Conservation (phyloP, 352 stramenopile species). For the Hyaloperonospora arabidopsidis region DNA sequence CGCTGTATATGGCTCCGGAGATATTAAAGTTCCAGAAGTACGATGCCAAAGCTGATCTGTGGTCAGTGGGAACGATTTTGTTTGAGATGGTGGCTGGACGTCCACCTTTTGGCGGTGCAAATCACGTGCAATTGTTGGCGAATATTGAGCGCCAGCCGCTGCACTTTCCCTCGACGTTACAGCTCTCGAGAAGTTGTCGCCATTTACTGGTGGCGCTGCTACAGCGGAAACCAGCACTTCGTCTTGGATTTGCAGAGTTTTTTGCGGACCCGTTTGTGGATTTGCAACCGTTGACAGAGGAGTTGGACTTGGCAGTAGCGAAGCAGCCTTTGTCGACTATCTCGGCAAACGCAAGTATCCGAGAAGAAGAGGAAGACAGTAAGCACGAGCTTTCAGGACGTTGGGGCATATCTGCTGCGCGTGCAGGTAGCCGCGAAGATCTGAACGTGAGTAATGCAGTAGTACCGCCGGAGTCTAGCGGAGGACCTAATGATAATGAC, state of each 20-base stretch:
- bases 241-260: conserved; percentile 89
- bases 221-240: conserved; percentile 75
- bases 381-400: conserved; percentile 22
- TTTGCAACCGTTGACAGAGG: conserved; percentile 17
- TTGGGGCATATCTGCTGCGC: conserved; percentile 12
- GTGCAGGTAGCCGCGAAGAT: conserved; percentile 7
- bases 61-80: conserved; percentile 92
- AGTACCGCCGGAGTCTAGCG: conserved; percentile 2
- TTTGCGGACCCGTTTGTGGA: conserved; percentile 70
- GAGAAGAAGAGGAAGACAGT: conserved; percentile 48
- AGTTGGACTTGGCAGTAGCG: conserved; percentile 18
- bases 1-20: conserved; percentile 97
- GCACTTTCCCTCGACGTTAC: conserved; percentile 73
- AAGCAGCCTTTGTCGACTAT: conserved; percentile 12
- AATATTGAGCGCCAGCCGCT: conserved; percentile 91
- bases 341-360: conserved; percentile 39
- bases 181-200: conserved; percentile 76
- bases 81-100: conserved; percentile 93
- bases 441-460: neutral
- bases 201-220: conserved; percentile 71
- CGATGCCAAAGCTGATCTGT: conserved; percentile 94
- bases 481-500: conserved; percentile 11
- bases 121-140: conserved; percentile 90
- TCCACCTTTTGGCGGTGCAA: conserved; percentile 91
- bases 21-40: conserved; percentile 94